Percentiles rank a stretch among this genome's conserved stretches.
Conservation (phyloP, 225 moss, liverwort and hornwort genomes). For the Polytrichum formosum region DNA sequence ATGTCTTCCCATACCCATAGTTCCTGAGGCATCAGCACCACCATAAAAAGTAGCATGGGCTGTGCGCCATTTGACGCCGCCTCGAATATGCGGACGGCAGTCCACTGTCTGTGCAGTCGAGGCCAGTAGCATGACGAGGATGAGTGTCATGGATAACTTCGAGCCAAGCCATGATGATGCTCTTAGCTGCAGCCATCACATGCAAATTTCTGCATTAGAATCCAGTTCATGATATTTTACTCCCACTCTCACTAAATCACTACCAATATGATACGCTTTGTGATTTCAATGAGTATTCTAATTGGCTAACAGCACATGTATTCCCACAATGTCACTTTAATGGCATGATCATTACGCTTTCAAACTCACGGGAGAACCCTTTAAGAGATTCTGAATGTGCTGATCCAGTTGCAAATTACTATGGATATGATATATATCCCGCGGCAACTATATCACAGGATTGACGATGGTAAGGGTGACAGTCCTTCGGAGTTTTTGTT, state of each 20-base stretch:
- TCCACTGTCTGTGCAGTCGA: slow-evolving; percentile 24
- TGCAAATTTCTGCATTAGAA: slow-evolving; percentile 13
- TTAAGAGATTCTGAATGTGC: no score
- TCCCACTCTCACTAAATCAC: background rate
- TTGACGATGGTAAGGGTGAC: no score
- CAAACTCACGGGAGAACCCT: background rate
- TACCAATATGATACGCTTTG: background rate
- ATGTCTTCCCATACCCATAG: slow-evolving; percentile 37
- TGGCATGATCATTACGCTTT: background rate
- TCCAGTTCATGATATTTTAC: background rate
- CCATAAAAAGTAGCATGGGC: slow-evolving; percentile 65
- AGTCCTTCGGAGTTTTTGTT: no score
- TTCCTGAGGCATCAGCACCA: slow-evolving; percentile 63
- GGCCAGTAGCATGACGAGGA: slow-evolving; percentile 33
- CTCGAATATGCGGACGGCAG: slow-evolving; percentile 34
- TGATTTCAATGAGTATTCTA: background rate
- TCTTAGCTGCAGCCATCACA: slow-evolving; percentile 33
- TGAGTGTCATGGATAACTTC: slow-evolving; percentile 15
- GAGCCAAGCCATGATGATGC: slow-evolving; percentile 6
- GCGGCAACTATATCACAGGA: no score
- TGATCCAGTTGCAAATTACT: no score
- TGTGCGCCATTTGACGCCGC: slow-evolving; percentile 41
- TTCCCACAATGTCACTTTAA: no score
- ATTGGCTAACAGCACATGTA: no score
- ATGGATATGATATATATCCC: no score